Conservation (phyloP, 306 rosid species). For the Malus asiatica region DNA sequence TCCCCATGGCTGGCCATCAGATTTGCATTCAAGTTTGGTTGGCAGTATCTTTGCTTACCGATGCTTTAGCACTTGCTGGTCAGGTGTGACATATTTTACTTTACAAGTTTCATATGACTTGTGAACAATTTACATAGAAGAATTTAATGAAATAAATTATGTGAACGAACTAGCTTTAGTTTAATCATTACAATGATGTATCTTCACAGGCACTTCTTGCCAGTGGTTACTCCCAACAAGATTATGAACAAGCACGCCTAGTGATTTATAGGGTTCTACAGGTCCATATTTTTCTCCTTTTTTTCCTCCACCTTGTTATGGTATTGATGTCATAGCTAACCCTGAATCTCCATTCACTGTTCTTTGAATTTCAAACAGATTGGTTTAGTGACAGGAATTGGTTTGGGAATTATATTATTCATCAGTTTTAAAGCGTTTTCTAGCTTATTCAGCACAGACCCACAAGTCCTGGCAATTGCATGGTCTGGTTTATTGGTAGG, state of each 20-base stretch:
- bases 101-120: not conserved
- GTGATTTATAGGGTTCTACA: conserved; percentile 65
- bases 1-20: conserved; percentile 91
- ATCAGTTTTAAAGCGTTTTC: conserved; percentile 69
- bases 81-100: conserved; percentile 41
- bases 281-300: conserved; percentile 28
- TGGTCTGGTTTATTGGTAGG: conserved; percentile 79
- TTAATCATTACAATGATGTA: conserved; percentile 7
- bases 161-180: conserved; percentile 13
- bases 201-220: conserved; percentile 79
- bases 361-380: conserved; percentile 42
- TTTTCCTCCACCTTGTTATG: not conserved
- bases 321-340: conserved; percentile 11
- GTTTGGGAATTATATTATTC: conserved; percentile 59
- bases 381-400: conserved; percentile 60
- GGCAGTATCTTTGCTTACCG: conserved; percentile 83
- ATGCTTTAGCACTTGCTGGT: conserved; percentile 93
- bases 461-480: conserved; percentile 67
- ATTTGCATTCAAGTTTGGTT: conserved; percentile 85
- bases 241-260: conserved; percentile 64
- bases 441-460: conserved; percentile 67
- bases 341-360: conserved; percentile 10
- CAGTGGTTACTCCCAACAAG: conserved; percentile 56
- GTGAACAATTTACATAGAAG: not conserved
- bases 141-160: not conserved